phyloP scores from a whole-genome alignment of 345 rosid species.

The Gossypium stocksii region DNA sequence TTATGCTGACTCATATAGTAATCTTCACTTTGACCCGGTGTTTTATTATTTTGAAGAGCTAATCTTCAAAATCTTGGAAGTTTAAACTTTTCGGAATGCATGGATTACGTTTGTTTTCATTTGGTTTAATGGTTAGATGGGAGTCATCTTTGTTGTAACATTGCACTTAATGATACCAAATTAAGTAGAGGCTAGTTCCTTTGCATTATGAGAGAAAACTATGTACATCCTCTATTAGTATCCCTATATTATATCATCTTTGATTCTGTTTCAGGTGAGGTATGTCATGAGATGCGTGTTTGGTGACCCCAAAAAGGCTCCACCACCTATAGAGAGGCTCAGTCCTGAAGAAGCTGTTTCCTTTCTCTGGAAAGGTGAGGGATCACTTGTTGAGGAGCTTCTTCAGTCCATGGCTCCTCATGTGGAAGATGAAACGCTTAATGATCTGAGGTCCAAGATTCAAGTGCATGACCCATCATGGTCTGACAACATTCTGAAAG shows the following conservation, averaged over 20 bases:
- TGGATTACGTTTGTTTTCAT: not conserved
- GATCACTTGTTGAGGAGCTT: conserved; percentile 84
- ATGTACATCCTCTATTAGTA: not conserved
- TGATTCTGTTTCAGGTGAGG: conserved; percentile 58
- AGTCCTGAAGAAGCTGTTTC: conserved; percentile 65
- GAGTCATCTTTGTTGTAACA: not conserved
- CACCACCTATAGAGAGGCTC: conserved; percentile 91
- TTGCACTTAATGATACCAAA: not conserved
- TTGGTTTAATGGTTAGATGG: not conserved
- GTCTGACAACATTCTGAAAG: conserved; percentile 59
- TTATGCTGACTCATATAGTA: not conserved
- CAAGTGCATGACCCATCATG: conserved; percentile 60
- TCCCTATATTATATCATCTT: not conserved
- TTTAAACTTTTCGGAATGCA: not conserved
- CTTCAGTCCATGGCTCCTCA: conserved; percentile 77
- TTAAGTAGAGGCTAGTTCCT: not conserved
- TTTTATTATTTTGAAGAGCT: not conserved
- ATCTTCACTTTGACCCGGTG: not conserved
- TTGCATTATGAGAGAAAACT: not conserved
- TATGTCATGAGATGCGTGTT: conserved; percentile 90
- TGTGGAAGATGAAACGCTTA: conserved; percentile 51
- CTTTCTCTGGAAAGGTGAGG: conserved; percentile 85
- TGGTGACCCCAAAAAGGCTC: conserved; percentile 91
- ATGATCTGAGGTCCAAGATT: conserved; percentile 71
- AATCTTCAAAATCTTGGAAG: not conserved